phyloP scores from a whole-genome alignment of 495 filamentous ascomycete genomes.

The Xylaria palmicola region DNA sequence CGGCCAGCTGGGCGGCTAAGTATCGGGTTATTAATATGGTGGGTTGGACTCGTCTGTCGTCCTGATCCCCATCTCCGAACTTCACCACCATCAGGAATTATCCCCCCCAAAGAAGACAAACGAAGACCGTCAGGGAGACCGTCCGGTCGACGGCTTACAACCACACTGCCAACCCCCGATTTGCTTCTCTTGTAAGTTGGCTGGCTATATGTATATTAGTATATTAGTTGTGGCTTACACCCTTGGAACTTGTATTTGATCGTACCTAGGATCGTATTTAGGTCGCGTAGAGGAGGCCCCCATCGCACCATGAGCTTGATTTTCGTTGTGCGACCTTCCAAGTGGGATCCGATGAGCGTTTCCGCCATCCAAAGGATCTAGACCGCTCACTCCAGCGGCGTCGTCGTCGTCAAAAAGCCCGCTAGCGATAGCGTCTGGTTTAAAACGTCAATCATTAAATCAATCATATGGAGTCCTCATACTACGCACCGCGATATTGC shows the following conservation, averaged over 20 bases:
- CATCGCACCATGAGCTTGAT: not conserved
- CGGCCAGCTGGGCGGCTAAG: not conserved
- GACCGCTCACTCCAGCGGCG: slow-evolving; percentile 13
- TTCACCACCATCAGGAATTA: slow-evolving; percentile 20
- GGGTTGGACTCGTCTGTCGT: not conserved
- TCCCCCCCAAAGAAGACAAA: slow-evolving; percentile 12
- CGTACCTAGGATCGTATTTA: slow-evolving; percentile 6
- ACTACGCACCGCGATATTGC: slow-evolving; percentile 18
- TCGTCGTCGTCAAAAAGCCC: slow-evolving; percentile 26
- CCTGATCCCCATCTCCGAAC: slow-evolving; percentile 21
- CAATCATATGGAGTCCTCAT: not conserved
- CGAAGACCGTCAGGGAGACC: not conserved
- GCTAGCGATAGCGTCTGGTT: slow-evolving; percentile 13
- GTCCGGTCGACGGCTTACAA: not conserved
- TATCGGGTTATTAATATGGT: not conserved
- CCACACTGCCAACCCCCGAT: too few species aligned
- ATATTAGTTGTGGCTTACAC: not conserved
- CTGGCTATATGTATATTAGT: not conserved
- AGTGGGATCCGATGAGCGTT: slow-evolving; percentile 22
- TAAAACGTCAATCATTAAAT: slow-evolving; percentile 8
- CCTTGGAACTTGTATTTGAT: not conserved
- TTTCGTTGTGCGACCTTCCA: not conserved
- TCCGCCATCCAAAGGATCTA: slow-evolving; percentile 23
- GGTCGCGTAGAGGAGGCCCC: not conserved
- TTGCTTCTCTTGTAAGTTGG: not conserved